Percentiles rank a stretch among this genome's conserved stretches.
These are phyloP conservation scores for Botryotinia narcissicola DNA, from an alignment of 2,329 filamentous ascomycete species.

Conservation along the genomic window DNA sequence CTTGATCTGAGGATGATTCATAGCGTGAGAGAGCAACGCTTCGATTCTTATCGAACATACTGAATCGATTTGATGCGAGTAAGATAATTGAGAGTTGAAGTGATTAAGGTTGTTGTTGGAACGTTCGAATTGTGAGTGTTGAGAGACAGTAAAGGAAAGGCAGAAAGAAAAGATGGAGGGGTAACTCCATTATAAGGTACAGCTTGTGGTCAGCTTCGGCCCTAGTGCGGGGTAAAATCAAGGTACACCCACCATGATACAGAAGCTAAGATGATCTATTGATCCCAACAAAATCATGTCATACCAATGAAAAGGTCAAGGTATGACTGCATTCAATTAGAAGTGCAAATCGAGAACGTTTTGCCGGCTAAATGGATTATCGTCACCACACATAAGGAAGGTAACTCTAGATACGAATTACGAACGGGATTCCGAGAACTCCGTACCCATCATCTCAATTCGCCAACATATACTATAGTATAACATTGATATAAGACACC, in stretches of 20 bases:
- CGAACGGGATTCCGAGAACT: background rate
- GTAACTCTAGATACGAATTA: background rate
- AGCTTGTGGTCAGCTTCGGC: background rate
- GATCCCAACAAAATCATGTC: background rate
- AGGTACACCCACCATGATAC: background rate
- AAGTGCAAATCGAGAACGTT: background rate
- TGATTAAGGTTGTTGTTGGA: background rate
- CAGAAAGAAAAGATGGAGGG: background rate
- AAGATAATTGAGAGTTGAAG: background rate
- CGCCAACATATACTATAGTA: too few species aligned
- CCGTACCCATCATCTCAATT: background rate
- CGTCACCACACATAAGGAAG: background rate
- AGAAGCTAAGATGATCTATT: background rate
- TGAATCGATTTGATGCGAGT: constrained; percentile 32
- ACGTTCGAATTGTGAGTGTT: background rate
- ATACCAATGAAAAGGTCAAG: background rate
- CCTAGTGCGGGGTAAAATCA: background rate
- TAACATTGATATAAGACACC: too few species aligned
- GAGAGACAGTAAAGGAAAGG: background rate
- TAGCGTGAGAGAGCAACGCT: constrained; percentile 24
- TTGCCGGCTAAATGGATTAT: background rate
- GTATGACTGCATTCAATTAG: background rate
- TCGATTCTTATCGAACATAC: constrained; percentile 19
- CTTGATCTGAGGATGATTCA: constrained; percentile 31
- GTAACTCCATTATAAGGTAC: background rate